A percentile compares a stretch with the other conserved stretches of the same genome.
phyloP scores from a whole-genome alignment of 176 grass and related monocot species.

The Juncus inflexus region DNA sequence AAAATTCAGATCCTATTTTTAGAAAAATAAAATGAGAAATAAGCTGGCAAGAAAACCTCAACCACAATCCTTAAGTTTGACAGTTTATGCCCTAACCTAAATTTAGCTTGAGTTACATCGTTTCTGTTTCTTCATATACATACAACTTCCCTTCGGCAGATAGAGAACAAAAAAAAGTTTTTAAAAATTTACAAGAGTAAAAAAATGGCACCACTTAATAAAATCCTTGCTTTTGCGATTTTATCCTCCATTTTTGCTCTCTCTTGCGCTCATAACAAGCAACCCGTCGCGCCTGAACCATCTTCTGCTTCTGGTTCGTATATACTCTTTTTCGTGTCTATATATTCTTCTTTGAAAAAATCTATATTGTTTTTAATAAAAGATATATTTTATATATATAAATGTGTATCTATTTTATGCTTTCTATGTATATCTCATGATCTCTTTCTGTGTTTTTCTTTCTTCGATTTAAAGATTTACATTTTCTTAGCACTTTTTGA shows the following conservation, averaged over 20 bases:
- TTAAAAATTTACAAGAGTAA: not conserved
- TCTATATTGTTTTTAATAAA: not conserved
- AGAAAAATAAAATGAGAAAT: conserved; percentile 13
- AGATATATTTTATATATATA: not conserved
- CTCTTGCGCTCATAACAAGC: conserved; percentile 10
- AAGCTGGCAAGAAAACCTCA: conserved; percentile 19
- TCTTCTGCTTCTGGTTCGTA: not conserved
- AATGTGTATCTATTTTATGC: not conserved
- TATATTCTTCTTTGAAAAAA: not conserved
- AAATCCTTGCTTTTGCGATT: conserved; percentile 22
- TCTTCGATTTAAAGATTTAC: not conserved
- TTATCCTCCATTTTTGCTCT: conserved; percentile 13
- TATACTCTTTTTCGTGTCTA: not conserved
- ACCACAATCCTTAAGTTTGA: not conserved
- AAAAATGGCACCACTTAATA: conserved; percentile 17
- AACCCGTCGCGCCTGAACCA: too few species aligned
- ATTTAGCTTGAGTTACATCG: conserved; percentile 10
- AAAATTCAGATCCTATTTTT: conserved; percentile 5
- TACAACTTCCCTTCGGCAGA: not conserved
- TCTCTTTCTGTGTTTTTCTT: not conserved
- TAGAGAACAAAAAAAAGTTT: not conserved
- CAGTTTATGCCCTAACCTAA: conserved; percentile 23
- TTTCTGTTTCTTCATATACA: conserved; percentile 10
- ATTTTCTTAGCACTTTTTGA: too few species aligned
- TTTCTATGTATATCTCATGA: not conserved